Base-by-base conservation (phyloP, 345 rosid genomes). In the Brassica nigra region DNA sequence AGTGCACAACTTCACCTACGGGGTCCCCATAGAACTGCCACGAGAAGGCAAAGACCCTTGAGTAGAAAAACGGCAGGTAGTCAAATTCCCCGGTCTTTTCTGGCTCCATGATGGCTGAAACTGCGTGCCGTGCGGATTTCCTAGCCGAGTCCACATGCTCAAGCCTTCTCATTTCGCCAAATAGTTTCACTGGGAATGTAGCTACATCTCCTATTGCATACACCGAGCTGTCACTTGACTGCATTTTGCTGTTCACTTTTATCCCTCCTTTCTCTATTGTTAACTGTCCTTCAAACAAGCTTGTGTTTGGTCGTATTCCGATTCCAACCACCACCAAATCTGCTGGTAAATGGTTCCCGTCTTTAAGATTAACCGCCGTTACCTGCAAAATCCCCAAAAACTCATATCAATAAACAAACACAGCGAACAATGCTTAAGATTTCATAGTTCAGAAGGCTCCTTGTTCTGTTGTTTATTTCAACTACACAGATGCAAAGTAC, bases 1-100 rank as follows among this genome's bases (percentile, higher is more conserved):
- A 95, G 85, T 95, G 97, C 66, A 95, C 86, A 20, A 81, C 91
- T 84, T 93, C 97, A 33, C 98, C 98, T 6, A 49, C 81, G 54
- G 84, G 89, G 86, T 95, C 98, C 47, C 98, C 98, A n/a, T 93
- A 95, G 62, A 90, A 93, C 74, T 93, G 97, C 96, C 98, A 95
- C 1, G 97, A 95, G 68, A 93, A 80, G 47, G 95, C 74, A 52
- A 95, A 93, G 75, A 92, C 86, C 82, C 97, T 85, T 71, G 98
- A 95, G 87, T 95, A 93, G 89, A 93, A 93, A 87, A 91, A 95
- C 3, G 99, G 98, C 18, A 91, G 84, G 86, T 91, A 93, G 78
- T 89, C 90, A 8, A 90, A 95, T 6, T 93, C 95, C 3, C 85
- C 88, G 0, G 89, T 85, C 77, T 89, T 93, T 28, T 83, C 85